These are phyloP conservation scores for Didymosphaeria variabile DNA, from an alignment of 2,329 filamentous ascomycete species.

Conservation along the genomic window DNA sequence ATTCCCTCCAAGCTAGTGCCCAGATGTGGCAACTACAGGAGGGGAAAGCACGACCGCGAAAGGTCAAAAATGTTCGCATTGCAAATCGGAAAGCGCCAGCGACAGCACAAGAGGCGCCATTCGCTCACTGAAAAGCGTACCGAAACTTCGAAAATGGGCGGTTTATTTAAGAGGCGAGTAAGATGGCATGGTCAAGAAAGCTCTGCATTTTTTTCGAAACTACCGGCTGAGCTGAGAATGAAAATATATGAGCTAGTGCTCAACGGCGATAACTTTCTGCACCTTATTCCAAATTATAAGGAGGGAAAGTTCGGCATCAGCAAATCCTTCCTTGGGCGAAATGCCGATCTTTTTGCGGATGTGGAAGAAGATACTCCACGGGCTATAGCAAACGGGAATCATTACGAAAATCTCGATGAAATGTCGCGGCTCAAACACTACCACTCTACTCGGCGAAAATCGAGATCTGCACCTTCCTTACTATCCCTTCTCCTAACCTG, in stretches of 20 bases:
- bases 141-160: not conserved
- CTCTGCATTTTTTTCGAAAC: not conserved
- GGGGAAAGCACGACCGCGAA: not conserved
- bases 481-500: not conserved
- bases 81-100: not conserved
- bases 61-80: not conserved
- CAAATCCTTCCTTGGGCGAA: no score
- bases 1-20: not conserved
- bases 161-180: not conserved
- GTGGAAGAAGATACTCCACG: no score
- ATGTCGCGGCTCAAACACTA: not conserved
- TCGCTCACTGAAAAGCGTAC: not conserved
- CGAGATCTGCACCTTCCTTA: not conserved
- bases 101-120: not conserved
- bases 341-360: not conserved
- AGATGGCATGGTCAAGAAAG: not conserved
- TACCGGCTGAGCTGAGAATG: constrained; percentile 1
- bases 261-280: not conserved
- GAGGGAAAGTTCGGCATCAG: not conserved
- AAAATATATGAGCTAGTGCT: constrained; percentile 1
- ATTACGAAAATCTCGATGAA: no score
- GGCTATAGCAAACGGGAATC: no score
- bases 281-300: not conserved
- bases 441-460: not conserved
- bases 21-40: not conserved